Percentiles rank a stretch among this genome's conserved stretches.
phyloP scores from a whole-genome alignment of 1,284 basidiomycete genomes.

The Heterobasidion annosum region DNA sequence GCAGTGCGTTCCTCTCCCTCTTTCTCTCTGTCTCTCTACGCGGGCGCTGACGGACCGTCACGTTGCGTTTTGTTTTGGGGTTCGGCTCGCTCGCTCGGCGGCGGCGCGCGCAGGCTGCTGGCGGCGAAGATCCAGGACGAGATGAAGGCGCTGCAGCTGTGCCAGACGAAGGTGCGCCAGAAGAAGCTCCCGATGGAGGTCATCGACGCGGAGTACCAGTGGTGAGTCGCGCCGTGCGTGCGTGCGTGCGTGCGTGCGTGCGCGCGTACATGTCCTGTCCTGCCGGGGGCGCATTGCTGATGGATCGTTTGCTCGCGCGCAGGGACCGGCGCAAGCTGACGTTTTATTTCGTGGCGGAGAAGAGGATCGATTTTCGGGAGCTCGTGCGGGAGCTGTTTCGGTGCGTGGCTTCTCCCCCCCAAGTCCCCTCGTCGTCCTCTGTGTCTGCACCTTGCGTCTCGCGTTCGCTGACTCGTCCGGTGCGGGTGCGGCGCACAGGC shows the following conservation, averaged over 20 bases:
- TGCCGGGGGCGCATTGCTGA: background rate
- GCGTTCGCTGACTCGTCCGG: conserved; percentile 1
- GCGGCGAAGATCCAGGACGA: conserved; percentile 85
- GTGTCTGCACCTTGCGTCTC: background rate
- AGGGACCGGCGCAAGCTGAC: conserved; percentile 97
- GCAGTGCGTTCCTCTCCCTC: conserved; percentile 44
- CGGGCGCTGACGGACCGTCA: background rate
- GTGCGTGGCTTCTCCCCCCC: conserved; percentile 28
- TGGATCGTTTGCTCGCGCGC: background rate
- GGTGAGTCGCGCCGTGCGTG: conserved; percentile 39
- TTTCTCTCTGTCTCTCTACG: background rate
- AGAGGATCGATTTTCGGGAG: conserved; percentile 95
- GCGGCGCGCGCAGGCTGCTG: conserved; percentile 42
- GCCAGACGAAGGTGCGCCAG: conserved; percentile 84
- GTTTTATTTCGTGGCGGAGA: conserved; percentile 95
- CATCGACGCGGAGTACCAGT: conserved; percentile 97
- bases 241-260: too few relatives aligned
- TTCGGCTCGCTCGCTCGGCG: conserved; percentile 2
- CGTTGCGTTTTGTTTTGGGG: background rate
- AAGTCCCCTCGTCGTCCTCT: background rate
- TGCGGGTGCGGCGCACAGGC: conserved; percentile 22
- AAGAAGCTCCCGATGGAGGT: conserved; percentile 97
- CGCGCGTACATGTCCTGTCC: too few relatives aligned
- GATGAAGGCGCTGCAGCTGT: conserved; percentile 84
- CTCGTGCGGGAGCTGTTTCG: conserved; percentile 89